Evolutionary conservation across 2,329 filamentous ascomycete species (phyloP), one percentile per base, ranked within the genome.

Genomic region (Hymenotorrendiella dingleyae): DNA sequence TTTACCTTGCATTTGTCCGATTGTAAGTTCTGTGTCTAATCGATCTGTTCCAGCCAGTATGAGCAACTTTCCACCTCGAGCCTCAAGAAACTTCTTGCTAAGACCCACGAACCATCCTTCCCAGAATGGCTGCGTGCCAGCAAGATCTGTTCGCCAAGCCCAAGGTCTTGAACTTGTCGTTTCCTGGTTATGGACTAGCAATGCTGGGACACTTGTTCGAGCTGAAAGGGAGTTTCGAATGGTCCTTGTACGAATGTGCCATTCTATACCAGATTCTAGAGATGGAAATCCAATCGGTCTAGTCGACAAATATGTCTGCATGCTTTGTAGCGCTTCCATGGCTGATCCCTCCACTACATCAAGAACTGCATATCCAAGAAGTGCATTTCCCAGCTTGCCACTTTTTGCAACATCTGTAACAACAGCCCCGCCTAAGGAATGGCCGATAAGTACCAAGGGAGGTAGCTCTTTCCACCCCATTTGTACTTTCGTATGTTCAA

Each of bases 301-400:
- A 4, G 83, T 89, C 1, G 85, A 82, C 16, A 98, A 74, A 63
- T 96, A 96, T 3, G 82, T 84, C 53, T 93, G 84, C 93, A 98
- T 98, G 64, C 85, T 90, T 63, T 89, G 82, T 40, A 98, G 72
- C 3, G 93, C 91, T 62, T 97, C 93, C 64, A 98, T 91, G 24
- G 93, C 93, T 0, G 87, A 94, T 9, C 93, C 86, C 65, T 98
- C 93, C 21, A 98, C 93, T 4, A 98, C 88, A 64, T 98, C 93
- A 12, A 98, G 71, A 6, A 97, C 90, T 3, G 82, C 86, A 64
- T 91, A 95, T 16, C 87, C 93, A 12, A 97, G 70, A 1, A 97
- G 63, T 20, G 80, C 74, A 27, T 67, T 63, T 1, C 84, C 86
- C 26, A 95, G 67, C 28, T 72, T 67, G 1, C 78, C 78, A 14